Conservation (phyloP, 2,329 filamentous ascomycete genomes). For the Penicillium carneum region DNA sequence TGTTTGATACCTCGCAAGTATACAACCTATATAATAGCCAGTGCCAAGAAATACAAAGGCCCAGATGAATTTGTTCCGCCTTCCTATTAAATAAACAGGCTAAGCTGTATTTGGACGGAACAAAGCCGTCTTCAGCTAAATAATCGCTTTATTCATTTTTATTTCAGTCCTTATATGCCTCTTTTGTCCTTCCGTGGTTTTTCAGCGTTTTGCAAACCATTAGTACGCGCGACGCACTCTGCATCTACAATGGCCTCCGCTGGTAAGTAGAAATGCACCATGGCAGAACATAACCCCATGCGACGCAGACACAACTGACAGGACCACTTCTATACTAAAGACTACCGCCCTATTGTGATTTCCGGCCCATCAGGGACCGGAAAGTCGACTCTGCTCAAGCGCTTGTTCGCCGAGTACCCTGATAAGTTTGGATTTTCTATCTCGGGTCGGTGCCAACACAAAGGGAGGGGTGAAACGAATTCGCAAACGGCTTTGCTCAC, state of each 20-base stretch:
- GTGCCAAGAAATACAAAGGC: background rate
- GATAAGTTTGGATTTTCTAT: slow-evolving; percentile 54
- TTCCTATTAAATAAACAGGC: background rate
- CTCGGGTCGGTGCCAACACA: slow-evolving; percentile 42
- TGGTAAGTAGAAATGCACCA: slow-evolving; percentile 26
- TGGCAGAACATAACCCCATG: slow-evolving; percentile 1
- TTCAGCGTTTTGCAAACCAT: slow-evolving; percentile 7
- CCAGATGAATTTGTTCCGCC: background rate
- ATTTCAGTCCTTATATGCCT: slow-evolving; percentile 32
- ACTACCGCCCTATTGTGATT: slow-evolving; percentile 19
- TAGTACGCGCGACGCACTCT: slow-evolving; percentile 6
- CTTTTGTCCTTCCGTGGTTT: slow-evolving; percentile 22
- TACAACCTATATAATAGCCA: background rate
- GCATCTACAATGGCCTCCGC: slow-evolving; percentile 35
- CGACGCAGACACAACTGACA: background rate
- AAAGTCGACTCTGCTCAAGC: slow-evolving; percentile 54
- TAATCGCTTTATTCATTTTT: background rate
- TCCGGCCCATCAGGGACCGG: slow-evolving; percentile 54
- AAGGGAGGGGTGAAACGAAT: background rate
- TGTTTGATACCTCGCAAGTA: no score
- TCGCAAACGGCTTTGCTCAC: slow-evolving; percentile 26
- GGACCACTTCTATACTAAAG: background rate
- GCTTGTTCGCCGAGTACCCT: slow-evolving; percentile 52
- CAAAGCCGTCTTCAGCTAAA: slow-evolving; percentile 3
- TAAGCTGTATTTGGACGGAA: slow-evolving; percentile 5